Percentiles rank a stretch among this genome's conserved stretches.
phyloP scores from a whole-genome alignment of 805 yeast genomes.

The Metschnikowia gruessii region DNA sequence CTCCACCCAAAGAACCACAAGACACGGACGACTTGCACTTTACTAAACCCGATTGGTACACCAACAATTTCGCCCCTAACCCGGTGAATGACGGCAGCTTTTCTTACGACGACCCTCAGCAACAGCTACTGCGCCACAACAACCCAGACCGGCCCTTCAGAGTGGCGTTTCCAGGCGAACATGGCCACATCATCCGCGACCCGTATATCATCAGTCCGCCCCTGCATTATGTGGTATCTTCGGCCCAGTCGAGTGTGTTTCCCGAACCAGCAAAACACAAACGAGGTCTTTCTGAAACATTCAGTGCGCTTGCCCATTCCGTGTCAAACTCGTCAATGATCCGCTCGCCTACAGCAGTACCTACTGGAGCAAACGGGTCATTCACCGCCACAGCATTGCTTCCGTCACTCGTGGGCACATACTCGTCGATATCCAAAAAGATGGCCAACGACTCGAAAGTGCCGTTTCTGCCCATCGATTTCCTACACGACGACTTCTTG shows the following conservation, averaged over 20 bases:
- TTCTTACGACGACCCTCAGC: conserved; percentile 4
- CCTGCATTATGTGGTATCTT: conserved; percentile 18
- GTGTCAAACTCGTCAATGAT: conserved; percentile 13
- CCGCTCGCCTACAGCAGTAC: conserved; percentile 14
- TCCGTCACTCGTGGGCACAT: conserved; percentile 40
- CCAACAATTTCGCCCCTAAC: conserved; percentile 17
- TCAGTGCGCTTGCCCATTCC: conserved; percentile 20
- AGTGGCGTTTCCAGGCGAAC: conserved; percentile 10
- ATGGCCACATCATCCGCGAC: conserved; percentile 12
- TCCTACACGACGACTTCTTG: conserved; percentile 33
- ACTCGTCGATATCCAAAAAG: conserved; percentile 36
- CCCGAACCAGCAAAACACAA: conserved; percentile 1
- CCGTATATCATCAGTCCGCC: conserved; percentile 17
- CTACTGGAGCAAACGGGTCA: conserved; percentile 10
- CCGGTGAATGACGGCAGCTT: background rate
- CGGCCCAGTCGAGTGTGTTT: conserved; percentile 5
- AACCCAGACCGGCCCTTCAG: background rate
- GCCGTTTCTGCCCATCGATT: conserved; percentile 44
- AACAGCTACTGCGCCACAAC: background rate
- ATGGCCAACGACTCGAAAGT: conserved; percentile 34
- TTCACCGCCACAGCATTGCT: conserved; percentile 31
- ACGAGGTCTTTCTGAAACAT: conserved; percentile 20
- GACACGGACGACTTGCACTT: conserved; percentile 20
- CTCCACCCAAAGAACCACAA: background rate
- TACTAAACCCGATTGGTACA: conserved; percentile 41